Base-by-base conservation (phyloP, 352 stramenopile species). In the Phytophthora hibernalis region DNA sequence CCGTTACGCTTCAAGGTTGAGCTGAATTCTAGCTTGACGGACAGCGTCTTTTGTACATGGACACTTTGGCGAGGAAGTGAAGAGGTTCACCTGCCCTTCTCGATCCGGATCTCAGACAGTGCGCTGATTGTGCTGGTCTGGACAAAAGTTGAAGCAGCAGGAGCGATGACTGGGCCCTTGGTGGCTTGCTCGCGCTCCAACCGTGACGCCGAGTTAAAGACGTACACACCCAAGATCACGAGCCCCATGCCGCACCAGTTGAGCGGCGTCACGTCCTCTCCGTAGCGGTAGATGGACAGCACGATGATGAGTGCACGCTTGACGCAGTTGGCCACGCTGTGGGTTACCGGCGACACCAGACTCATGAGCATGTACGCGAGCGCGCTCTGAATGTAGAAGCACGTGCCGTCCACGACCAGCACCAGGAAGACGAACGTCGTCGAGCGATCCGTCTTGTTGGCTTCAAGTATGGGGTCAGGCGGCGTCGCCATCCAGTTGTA, bases 351-450 rank as follows among this genome's bases (percentile, higher is more conserved):
- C 30, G 87, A 95, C 67, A 98, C 88, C 60, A 94, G 79, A 65
- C 86, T 95, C 90, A 98, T 97, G 47, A 96, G 89, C 79, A 85
- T 82, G 72, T 97, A 98, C 35, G 92, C 92, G 48, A 95, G 90
- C 13, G 89, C 87, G 45, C 88, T 96, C 75, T 98, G 92, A 26
- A 97, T 74, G 79, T 96, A 96, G 71, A 97, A 97, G 20, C 85
- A 89, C 40, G 95, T 76, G 11, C 90, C 90, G 61, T 90, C 89
- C 26, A 85, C 22, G 10, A 83, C 44, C 12, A 96, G 72, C 22
- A 93, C 52, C 55, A 83, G 21, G 49, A 88, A 68, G 22, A 91
- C 54, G 47, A 81, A 91, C 5, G 71, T 43, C 42, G 61, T 31
- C 2, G 83, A 92, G 31, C 62, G 61, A 20, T 79, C 61, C 9